Evolutionary conservation across 495 filamentous ascomycete genomes (phyloP), one percentile per base, ranked within the genome.

Genomic region (Neurospora sp.): DNA sequence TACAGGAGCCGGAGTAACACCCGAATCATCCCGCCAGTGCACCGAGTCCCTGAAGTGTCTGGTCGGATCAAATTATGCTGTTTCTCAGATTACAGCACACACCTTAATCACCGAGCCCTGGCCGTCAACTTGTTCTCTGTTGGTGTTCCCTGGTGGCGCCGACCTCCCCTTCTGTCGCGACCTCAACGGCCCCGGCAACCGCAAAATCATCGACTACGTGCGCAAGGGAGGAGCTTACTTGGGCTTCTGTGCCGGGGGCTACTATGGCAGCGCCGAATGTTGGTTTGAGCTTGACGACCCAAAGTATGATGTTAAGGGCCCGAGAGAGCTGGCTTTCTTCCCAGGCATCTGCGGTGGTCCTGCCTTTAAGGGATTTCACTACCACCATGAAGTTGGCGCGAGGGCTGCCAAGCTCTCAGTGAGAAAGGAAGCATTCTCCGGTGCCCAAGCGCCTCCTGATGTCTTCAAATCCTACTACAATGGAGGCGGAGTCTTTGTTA

Each of bases 101-200:
- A 90, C 89, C 76, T 86, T 99, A 59, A 82, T 97, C 72, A 94
- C 96, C 71, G 96, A 99, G 79, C 96, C 96, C 68, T 99, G 96
- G 96, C 88, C 88, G 0, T 84, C 91, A 14, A 89, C 94, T 0
- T 99, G 96, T 76, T 93, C 94, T 3, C 86, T 97, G 16, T 87
- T 99, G 14, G 94, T 99, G 6, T 88, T 99, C 70, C 96, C 96
- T 10, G 96, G 96, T 18, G 96, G 96, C n/a, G 96, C 93, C 20
- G 96, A 99, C 77, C 85, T 97, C 53, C 93, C 91, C 40, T 99
- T 98, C 82, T 97, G 94, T 78, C 89, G 92, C 5, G 90, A 88
- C 12, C 87, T 99, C 53, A 96, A 98, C 80, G 96, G 96, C 40
- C 84, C 89, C 72, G 96, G 96, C 16, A 99, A 98, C 79, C 86